phyloP scores from a whole-genome alignment of 257 asterid species.

The Striga asiatica region DNA sequence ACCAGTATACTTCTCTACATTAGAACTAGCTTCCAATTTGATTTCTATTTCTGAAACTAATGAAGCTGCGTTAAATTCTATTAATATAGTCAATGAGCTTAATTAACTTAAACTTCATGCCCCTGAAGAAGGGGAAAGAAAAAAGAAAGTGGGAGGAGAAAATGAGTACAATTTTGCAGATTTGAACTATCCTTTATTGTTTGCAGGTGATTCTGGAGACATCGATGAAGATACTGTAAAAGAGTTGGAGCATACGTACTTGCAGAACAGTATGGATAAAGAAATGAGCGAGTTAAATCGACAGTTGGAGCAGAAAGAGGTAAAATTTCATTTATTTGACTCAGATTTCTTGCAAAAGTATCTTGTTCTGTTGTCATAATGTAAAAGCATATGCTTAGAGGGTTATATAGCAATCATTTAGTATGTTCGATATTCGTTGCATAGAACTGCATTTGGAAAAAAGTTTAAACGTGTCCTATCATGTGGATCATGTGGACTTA shows the following conservation, averaged over 20 bases:
- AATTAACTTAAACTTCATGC: too few species aligned
- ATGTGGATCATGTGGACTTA: too few species aligned
- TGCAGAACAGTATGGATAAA: constrained; percentile 91
- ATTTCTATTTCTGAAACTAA: too few species aligned
- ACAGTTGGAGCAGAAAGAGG: constrained; percentile 93
- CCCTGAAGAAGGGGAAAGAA: too few species aligned
- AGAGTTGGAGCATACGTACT: constrained; percentile 90
- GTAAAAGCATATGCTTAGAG: too few species aligned
- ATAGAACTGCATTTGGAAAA: too few species aligned
- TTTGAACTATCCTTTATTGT: constrained; percentile 2
- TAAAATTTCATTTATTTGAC: constrained; percentile 13
- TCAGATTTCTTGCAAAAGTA: not conserved
- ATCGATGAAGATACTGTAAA: constrained; percentile 82
- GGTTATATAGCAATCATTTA: too few species aligned
- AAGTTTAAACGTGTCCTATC: too few species aligned
- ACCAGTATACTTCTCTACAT: too few species aligned
- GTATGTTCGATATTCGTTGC: too few species aligned
- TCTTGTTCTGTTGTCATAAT: not conserved
- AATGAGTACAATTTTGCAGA: not conserved
- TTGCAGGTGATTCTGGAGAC: constrained; percentile 74
- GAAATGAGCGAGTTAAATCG: constrained; percentile 75
- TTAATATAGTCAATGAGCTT: too few species aligned
- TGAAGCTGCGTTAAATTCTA: too few species aligned
- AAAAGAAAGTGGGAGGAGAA: not conserved
- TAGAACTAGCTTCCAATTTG: constrained; percentile 3